Base-by-base conservation (phyloP, 2,329 filamentous ascomycete genomes). In the Chalara sp. region DNA sequence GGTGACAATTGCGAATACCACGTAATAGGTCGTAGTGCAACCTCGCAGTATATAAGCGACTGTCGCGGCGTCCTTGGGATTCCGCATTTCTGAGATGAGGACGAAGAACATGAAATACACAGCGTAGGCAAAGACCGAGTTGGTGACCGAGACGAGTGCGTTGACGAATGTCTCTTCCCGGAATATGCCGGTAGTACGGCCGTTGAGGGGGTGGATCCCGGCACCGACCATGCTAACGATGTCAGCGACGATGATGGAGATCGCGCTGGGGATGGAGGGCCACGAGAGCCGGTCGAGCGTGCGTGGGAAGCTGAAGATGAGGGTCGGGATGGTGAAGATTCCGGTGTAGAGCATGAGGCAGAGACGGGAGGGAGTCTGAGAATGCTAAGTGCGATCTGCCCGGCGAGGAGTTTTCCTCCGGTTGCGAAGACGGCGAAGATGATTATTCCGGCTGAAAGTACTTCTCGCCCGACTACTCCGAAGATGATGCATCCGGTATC, bases 81-180 rank as follows among this genome's bases (percentile, higher is more conserved):
- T 66, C 49, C 72, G 70, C 63, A 84, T 69, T 59, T 84, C 80
- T n/a, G n/a, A n/a, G n/a, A 79, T 76, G 58, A 84, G 74, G 52
- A 71, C 71, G 62, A 83, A 83, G 66, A 82, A 83, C 42, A 77
- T 77, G 39, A 79, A 73, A 57, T 81, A 76, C 13, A 78, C 77
- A 65, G 76, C 65, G 63, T 77, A 84, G 32, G 80, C 78, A 51
- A 83, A 73, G 50, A 82, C 70, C 41, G 83, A 82, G 63, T 82
- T 81, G 44, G 69, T 71, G 7, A 78, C 69, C 1, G 72, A 70
- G 1, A 71, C 63, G 59, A 79, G 78, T 6, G 68, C 75, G 32
- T 69, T 64, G 43, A 65, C 67, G 40, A 78, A 64, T 0, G 68
- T 66, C 0, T 61, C 58, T 73, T 74, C 78, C 3, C 73, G 75